These are phyloP conservation scores for Gonium pectorale DNA, from an alignment of 139 green algal genomes.

Conservation along the genomic window DNA sequence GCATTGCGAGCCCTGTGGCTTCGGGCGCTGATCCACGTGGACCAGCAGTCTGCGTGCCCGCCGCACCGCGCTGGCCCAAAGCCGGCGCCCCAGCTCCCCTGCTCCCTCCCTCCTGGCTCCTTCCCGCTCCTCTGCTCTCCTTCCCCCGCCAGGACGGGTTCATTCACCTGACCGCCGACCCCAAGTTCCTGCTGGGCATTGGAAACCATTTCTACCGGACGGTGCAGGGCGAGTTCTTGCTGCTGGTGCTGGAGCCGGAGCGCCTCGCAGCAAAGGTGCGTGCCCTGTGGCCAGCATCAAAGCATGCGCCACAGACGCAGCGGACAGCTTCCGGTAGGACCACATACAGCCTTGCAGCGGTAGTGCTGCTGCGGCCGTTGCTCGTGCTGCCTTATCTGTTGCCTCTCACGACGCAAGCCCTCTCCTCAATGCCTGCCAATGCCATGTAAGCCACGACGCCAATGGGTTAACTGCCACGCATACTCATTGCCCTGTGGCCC, in stretches of 20 bases:
- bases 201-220: conserved; percentile 80
- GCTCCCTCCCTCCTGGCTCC: too few species aligned
- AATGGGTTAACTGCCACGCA: too few species aligned
- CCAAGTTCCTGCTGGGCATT: conserved; percentile 67
- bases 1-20: too few species aligned
- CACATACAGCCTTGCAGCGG: too few species aligned
- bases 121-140: neutral
- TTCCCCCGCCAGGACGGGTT: conserved; percentile 69
- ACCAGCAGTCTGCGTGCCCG: too few species aligned
- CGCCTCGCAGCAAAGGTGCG: conserved; percentile 61
- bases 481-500: neutral
- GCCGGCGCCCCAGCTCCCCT: too few species aligned
- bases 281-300: neutral
- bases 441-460: too few species aligned
- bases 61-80: too few species aligned
- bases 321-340: neutral
- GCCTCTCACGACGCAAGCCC: too few species aligned
- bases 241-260: conserved; percentile 56
- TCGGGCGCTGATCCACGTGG: too few species aligned
- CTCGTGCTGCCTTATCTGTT: neutral
- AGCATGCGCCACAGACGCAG: neutral
- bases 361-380: too few species aligned
- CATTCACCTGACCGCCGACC: conserved; percentile 79
- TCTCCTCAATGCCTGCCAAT: too few species aligned
- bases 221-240: conserved; percentile 52